Evolutionary conservation across 106 monocot genomes (phyloP).

Genomic region (Dendrobium huoshanense): DNA sequence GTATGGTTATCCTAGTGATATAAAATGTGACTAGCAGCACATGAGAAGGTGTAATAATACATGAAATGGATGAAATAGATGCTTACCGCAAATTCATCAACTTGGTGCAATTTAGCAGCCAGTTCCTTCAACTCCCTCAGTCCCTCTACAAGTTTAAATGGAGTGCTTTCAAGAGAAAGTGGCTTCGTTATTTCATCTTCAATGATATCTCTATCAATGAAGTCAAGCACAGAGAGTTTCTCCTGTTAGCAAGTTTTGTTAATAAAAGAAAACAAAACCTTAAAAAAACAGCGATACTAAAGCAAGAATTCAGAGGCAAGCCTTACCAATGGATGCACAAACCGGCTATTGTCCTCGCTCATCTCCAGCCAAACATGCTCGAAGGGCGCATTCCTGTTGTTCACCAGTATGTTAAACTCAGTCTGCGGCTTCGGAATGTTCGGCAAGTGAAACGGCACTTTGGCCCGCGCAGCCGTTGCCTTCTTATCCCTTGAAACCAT

Average conservation of each 20-base stretch:
- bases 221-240: constrained; percentile 56
- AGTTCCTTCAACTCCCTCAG: constrained; percentile 73
- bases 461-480: constrained; percentile 21
- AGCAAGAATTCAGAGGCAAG: not conserved
- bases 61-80: not conserved
- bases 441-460: constrained; percentile 80
- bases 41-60: not conserved
- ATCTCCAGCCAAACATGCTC: constrained; percentile 95
- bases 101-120: constrained; percentile 56
- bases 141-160: constrained; percentile 76
- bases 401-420: constrained; percentile 65
- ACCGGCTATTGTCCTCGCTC: constrained; percentile 56
- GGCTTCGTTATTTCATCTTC: constrained; percentile 58
- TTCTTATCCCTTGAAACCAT: constrained; percentile 60
- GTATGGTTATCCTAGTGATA: no score
- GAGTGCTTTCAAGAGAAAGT: constrained; percentile 59
- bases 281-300: not conserved
- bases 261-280: not conserved
- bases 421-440: constrained; percentile 65
- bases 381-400: constrained; percentile 73
- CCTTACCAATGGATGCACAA: constrained; percentile 84
- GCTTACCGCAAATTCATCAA: constrained; percentile 92
- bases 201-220: constrained; percentile 50
- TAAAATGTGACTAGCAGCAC: no score
- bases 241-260: constrained; percentile 39